Base-by-base conservation (phyloP, 2,329 filamentous ascomycete genomes). In the Xylaria sp. region DNA sequence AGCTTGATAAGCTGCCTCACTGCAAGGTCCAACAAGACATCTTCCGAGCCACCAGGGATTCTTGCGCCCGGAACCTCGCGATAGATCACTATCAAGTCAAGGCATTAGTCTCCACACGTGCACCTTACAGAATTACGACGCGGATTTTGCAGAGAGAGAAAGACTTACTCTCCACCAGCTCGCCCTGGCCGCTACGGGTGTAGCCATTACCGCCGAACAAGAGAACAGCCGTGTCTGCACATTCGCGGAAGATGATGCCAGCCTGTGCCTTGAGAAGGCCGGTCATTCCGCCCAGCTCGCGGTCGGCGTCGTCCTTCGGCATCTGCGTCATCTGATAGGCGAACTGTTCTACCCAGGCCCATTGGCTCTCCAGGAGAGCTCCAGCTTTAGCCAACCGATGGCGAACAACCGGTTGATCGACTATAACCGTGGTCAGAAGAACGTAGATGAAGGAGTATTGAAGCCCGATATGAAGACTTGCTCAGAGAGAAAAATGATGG, bases 171-270 rank as follows among this genome's bases (percentile, higher is more conserved):
- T 93, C 91, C 38, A 88, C 85, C 70, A 92, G 81, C 79, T 92
- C 90, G 23, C 92, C 92, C 78, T 91, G 88, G 0, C 92, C 92
- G 13, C 84, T 86, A 69, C 85, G 86, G 0, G 91, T 93, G 73
- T 88, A 92, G 0, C 91, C 92, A 76, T 90, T 92, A 2, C 92
- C 92, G 3, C 92, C 92, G 77, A 93, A 93, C 28, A 94, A 79
- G 64, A 93, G 78, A 56, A 92, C 86, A 0, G 91, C 90, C 63
- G 86, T 88, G 73, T 90, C 86, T 3, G 91, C 90, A 76, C 90
- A 92, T 77, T 92, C 89, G 71, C 91, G 90, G 53, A 93, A 74
- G 13, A 93, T 90, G 71, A 92, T 90, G 1, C 89, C 92, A 0
- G 88, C 86, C 74, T 93, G 89, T 0, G 91, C 92, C 80, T 94